Evolutionary conservation across 2,329 filamentous ascomycete genomes (phyloP).

Genomic region (Fusarium heterosporum): DNA sequence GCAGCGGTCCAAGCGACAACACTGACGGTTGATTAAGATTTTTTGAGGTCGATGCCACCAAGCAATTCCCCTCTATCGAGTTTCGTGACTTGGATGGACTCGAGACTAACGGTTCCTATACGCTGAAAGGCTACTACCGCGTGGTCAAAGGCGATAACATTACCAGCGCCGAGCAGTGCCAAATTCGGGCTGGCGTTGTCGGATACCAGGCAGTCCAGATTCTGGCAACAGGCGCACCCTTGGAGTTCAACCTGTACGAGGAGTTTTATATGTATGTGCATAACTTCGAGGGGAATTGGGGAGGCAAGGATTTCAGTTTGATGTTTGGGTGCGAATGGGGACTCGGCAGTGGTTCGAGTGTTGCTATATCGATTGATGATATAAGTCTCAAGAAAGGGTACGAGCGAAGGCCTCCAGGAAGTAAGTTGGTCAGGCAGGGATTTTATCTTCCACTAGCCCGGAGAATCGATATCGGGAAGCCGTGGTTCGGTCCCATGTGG

Average conservation of each 20-base stretch:
- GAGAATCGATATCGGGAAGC: no score
- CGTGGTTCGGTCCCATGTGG: no score
- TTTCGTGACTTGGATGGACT: background rate
- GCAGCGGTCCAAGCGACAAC: no score
- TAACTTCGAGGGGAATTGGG: background rate
- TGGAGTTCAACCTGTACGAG: background rate
- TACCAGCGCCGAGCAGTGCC: background rate
- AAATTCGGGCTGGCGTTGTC: background rate
- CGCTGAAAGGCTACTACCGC: background rate
- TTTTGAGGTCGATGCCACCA: background rate
- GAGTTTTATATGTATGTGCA: background rate
- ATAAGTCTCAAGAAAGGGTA: background rate
- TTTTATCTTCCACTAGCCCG: background rate
- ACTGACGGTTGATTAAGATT: background rate
- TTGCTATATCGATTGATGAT: background rate
- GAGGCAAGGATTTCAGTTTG: background rate
- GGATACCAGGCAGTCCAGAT: background rate
- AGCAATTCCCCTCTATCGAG: background rate
- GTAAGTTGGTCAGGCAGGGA: no score
- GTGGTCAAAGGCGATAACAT: background rate
- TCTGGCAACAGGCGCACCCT: background rate
- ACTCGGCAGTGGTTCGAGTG: background rate
- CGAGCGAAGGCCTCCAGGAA: no score
- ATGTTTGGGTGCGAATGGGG: background rate
- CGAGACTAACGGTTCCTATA: background rate